Evolutionary conservation across 2,329 filamentous ascomycete species (phyloP), one percentile per base, ranked within the genome.

Genomic region (Gnomoniopsis smithogilvyi): DNA sequence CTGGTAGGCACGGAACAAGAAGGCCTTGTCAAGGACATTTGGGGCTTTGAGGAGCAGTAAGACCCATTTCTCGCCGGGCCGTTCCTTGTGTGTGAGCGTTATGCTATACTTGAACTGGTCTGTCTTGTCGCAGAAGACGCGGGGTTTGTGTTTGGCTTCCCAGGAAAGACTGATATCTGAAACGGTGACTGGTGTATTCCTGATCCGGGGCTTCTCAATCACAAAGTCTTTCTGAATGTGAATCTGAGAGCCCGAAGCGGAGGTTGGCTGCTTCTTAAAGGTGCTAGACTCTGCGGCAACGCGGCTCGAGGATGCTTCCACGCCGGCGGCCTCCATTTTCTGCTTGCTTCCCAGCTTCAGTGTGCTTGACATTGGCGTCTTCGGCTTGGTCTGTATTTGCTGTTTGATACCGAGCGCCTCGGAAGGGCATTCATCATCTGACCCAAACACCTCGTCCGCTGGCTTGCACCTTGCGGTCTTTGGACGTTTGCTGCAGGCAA

Each of bases 31-130:
- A 24, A 54, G 38, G 33, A 87, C 87, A 15, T 74, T 72, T 12
- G 79, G 74, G 6, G 86, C 88, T 70, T 91, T 84, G 74, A 85
- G 90, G 53, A 93, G 77, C 87, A 92, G 26, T n/a, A 62, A 48
- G 6, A 55, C n/a, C 43, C 30, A 58, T n/a, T 43, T 54, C n/a
- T 6, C n/a, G 22, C 47, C 50, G 11, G 17, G 26, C 8, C 12
- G 43, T n/a, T 21, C 38, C 48, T 17, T 46, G 19, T n/a, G 2
- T 12, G 79, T 79, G 15, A 95, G 73, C 0, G 78, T 77, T 59
- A 90, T 73, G 56, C 86, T 78, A 72, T 91, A 92, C 3, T 76
- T 70, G 68, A 91, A 90, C 51, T 80, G 81, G 30, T 64, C 56
- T 0, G 80, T 80, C 3, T 66, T 57, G 68, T 95, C 90, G 19